These are phyloP conservation scores for Penicillium nucicola DNA, from an alignment of 495 filamentous ascomycete species.

Conservation along the genomic window DNA sequence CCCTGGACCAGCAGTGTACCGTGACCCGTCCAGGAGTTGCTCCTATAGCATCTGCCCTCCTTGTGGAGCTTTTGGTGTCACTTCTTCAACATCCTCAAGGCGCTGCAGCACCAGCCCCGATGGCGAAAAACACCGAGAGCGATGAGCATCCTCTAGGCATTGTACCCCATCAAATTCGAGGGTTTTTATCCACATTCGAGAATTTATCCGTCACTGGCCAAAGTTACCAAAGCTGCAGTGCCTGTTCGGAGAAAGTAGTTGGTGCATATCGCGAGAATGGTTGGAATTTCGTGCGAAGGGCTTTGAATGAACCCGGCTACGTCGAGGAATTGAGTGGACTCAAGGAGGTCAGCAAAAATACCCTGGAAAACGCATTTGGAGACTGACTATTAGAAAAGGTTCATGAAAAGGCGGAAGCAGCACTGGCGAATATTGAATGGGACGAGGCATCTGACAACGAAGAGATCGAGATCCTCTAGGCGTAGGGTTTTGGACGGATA, in stretches of 20 bases:
- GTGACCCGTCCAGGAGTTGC: constrained; percentile 93
- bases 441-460: constrained; percentile 55
- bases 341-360: constrained; percentile 61
- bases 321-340: constrained; percentile 89
- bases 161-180: constrained; percentile 89
- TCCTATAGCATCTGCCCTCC: constrained; percentile 84
- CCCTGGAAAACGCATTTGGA: background rate
- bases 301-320: constrained; percentile 78
- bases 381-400: constrained; percentile 40
- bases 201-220: constrained; percentile 77
- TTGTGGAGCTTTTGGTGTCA: constrained; percentile 86
- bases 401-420: constrained; percentile 74
- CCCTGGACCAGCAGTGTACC: constrained; percentile 96
- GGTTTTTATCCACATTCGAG: constrained; percentile 82
- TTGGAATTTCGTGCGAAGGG: constrained; percentile 87
- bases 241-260: constrained; percentile 77
- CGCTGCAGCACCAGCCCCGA: constrained; percentile 57
- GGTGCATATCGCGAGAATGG: constrained; percentile 67
- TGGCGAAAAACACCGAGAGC: constrained; percentile 49
- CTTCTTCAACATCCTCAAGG: constrained; percentile 78
- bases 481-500: background rate
- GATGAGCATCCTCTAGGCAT: constrained; percentile 78
- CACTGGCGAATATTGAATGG: constrained; percentile 57
- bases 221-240: constrained; percentile 88
- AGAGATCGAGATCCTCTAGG: constrained; percentile 31